Conservation (phyloP, 148 eudicot genomes). For the Bassia scoparia region DNA sequence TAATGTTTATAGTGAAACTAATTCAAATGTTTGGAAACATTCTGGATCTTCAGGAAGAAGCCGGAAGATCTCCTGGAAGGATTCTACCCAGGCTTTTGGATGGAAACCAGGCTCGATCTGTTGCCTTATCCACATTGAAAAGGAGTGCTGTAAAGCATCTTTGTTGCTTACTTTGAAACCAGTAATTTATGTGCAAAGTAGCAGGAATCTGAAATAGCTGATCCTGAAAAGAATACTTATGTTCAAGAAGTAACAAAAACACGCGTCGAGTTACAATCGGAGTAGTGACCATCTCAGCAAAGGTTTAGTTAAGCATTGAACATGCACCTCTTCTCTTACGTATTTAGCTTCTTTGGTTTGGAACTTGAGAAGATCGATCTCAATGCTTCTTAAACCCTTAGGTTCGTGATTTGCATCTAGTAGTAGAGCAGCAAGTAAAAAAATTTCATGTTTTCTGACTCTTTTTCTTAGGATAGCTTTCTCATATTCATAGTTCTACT, state of each 20-base stretch:
- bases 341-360: not conserved
- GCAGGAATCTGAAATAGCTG: slow-evolving; percentile 95
- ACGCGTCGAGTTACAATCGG: slow-evolving; percentile 85
- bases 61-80: slow-evolving; percentile 77
- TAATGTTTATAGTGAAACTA: not conserved
- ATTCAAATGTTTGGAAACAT: slow-evolving; percentile 13
- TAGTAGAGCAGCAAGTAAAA: too few relatives aligned
- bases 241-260: slow-evolving; percentile 74
- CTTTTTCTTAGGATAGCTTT: too few relatives aligned
- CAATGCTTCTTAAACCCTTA: not conserved
- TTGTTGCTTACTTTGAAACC: slow-evolving; percentile 96
- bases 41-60: slow-evolving; percentile 72
- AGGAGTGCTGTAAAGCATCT: slow-evolving; percentile 82
- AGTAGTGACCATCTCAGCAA: slow-evolving; percentile 85
- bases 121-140: slow-evolving; percentile 63
- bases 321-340: not conserved
- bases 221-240: slow-evolving; percentile 62
- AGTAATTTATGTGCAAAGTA: slow-evolving; percentile 87
- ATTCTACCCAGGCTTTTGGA: slow-evolving; percentile 73
- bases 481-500: too few relatives aligned
- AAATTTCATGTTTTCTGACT: too few relatives aligned
- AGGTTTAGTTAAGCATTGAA: slow-evolving; percentile 43
- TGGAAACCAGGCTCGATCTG: slow-evolving; percentile 98
- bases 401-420: too few relatives aligned
- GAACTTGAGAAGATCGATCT: not conserved